A percentile compares a stretch with the other conserved stretches of the same genome.
phyloP scores from a whole-genome alignment of 2,329 filamentous ascomycete genomes.

The Colletotrichum sp. region DNA sequence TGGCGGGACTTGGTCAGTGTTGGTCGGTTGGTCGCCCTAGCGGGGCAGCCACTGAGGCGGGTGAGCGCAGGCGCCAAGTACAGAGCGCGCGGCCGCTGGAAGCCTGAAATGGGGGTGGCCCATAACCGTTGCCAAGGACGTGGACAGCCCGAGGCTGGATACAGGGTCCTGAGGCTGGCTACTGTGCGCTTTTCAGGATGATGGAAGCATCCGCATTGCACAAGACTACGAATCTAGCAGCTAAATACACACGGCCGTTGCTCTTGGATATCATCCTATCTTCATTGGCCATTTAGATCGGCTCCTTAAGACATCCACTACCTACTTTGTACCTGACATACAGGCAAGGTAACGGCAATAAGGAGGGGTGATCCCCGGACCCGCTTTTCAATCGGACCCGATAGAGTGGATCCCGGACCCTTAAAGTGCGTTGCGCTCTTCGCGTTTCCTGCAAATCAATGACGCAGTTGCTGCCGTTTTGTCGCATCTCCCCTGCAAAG shows the following conservation, averaged over 20 bases:
- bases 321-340: background rate
- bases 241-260: background rate
- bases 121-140: background rate
- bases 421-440: conserved; percentile 9
- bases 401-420: background rate
- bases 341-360: background rate
- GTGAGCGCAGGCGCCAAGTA: conserved; percentile 8
- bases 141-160: background rate
- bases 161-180: background rate
- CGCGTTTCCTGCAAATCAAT: conserved; percentile 31
- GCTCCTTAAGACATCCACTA: background rate
- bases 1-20: conserved; percentile 5
- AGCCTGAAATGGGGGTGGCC: background rate
- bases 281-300: background rate
- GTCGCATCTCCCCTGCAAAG: conserved; percentile 9
- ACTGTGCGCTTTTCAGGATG: background rate
- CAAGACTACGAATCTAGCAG: background rate
- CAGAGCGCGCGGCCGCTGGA: conserved; percentile 5
- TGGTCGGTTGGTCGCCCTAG: background rate
- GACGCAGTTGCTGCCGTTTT: conserved; percentile 23
- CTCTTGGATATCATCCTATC: background rate
- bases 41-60: conserved; percentile 4
- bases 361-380: conserved; percentile 1
- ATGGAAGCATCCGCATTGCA: background rate
- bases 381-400: conserved; percentile 12